Evolutionary conservation across 1,284 basidiomycete genomes (phyloP).

Genomic region (Porogramme epimiltina): DNA sequence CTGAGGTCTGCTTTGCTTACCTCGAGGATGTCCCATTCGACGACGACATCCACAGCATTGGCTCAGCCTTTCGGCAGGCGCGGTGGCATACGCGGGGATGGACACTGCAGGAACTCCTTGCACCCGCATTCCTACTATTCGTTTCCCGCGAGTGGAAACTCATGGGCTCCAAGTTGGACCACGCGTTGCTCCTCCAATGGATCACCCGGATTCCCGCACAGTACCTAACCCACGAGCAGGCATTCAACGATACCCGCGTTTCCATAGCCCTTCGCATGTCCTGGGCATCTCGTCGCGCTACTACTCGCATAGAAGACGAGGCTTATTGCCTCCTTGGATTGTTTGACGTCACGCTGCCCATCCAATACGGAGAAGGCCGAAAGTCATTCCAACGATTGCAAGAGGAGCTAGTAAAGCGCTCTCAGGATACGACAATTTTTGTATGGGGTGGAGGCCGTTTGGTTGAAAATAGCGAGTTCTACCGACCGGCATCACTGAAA

Average conservation of each 20-base stretch:
- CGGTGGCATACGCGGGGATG: slow-evolving; percentile 2
- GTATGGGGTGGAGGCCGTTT: no score
- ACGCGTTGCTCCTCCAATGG: not conserved
- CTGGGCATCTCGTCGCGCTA: not conserved
- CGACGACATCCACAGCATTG: not conserved
- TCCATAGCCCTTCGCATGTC: not conserved
- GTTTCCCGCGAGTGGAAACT: not conserved
- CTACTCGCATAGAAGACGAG: not conserved
- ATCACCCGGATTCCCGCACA: not conserved
- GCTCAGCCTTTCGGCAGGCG: not conserved
- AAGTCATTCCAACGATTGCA: not conserved
- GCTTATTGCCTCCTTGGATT: slow-evolving; percentile 1
- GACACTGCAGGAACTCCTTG: slow-evolving; percentile 8
- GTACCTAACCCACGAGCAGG: not conserved
- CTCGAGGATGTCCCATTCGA: not conserved
- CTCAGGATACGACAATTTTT: not conserved
- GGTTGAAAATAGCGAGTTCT: no score
- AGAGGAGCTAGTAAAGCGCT: not conserved
- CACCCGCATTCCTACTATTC: not conserved
- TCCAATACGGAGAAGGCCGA: not conserved
- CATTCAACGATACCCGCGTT: not conserved
- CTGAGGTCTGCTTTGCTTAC: slow-evolving; percentile 2
- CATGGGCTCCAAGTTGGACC: not conserved
- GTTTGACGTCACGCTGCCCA: not conserved
- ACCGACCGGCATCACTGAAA: no score